Evolutionary conservation across 805 yeast genomes (phyloP).

Genomic region (Suhomyces vadensis): DNA sequence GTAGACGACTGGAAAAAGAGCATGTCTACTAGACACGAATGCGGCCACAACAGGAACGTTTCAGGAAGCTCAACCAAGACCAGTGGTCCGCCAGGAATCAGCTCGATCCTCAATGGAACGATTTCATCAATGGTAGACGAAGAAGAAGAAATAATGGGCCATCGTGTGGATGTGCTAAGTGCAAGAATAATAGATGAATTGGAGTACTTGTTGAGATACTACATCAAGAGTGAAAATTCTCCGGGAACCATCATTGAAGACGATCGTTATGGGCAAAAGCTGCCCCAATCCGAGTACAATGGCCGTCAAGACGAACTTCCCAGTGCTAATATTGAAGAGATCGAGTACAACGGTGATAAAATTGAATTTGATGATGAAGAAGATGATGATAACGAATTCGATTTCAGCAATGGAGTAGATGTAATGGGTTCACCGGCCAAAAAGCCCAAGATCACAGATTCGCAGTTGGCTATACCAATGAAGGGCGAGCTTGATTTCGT

Average conservation of each 20-base stretch:
- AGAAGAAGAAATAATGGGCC: conserved; percentile 21
- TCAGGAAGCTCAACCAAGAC: background rate
- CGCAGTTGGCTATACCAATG: background rate
- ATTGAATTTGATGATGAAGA: conserved; percentile 3
- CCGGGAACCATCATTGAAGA: conserved; percentile 22
- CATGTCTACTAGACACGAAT: conserved; percentile 7
- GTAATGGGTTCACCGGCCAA: conserved; percentile 19
- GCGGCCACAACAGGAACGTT: background rate
- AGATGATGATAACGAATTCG: conserved; percentile 3
- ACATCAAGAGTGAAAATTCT: conserved; percentile 24
- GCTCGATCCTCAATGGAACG: background rate
- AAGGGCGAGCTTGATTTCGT: conserved; percentile 9
- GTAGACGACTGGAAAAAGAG: conserved; percentile 45
- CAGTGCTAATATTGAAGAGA: conserved; percentile 14
- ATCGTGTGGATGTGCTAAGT: conserved; percentile 61
- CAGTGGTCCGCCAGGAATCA: background rate
- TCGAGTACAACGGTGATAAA: conserved; percentile 8
- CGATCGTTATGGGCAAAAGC: conserved; percentile 8
- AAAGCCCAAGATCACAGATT: conserved; percentile 11
- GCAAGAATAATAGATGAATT: conserved; percentile 73
- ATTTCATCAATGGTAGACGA: conserved; percentile 11
- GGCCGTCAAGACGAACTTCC: conserved; percentile 9
- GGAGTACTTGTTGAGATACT: conserved; percentile 52
- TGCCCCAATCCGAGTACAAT: background rate
- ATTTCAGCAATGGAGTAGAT: conserved; percentile 7